Evolutionary conservation across 768 basidiomycete genomes (phyloP).

Genomic region (Hysterangium stoloniferum): DNA sequence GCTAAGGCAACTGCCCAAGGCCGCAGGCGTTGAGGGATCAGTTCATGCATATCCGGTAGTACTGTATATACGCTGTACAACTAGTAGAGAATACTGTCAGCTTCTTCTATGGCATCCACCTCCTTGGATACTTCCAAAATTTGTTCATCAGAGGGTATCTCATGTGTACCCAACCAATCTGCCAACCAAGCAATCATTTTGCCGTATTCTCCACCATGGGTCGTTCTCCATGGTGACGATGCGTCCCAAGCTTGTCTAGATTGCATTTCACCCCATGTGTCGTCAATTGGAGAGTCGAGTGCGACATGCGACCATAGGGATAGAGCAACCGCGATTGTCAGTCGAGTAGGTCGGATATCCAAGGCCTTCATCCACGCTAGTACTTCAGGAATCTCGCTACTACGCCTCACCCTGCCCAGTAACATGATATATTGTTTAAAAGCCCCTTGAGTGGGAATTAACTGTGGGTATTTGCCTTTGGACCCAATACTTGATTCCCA

Average conservation of each 20-base stretch:
- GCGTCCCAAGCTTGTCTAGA: background rate
- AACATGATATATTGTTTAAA: slow-evolving; percentile 56
- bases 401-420: slow-evolving; percentile 41
- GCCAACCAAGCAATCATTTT: slow-evolving; percentile 44
- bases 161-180: slow-evolving; percentile 47
- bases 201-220: slow-evolving; percentile 34
- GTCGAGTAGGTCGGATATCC: slow-evolving; percentile 40
- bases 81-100: slow-evolving; percentile 7
- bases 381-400: slow-evolving; percentile 54
- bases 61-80: background rate
- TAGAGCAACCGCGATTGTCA: slow-evolving; percentile 53
- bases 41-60: no score
- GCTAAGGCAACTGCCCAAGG: slow-evolving; percentile 42
- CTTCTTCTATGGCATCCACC: slow-evolving; percentile 2
- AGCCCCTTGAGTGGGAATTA: slow-evolving; percentile 42
- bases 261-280: slow-evolving; percentile 27
- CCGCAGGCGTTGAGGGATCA: slow-evolving; percentile 6
- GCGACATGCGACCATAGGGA: slow-evolving; percentile 69
- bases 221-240: slow-evolving; percentile 12
- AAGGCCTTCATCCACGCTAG: slow-evolving; percentile 71
- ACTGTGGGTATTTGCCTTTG: slow-evolving; percentile 25
- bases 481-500: slow-evolving; percentile 8
- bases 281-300: slow-evolving; percentile 50
- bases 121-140: slow-evolving; percentile 22
- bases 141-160: slow-evolving; percentile 36